phyloP scores from a whole-genome alignment of 257 asterid genomes.

The Solanum raphanifolium region DNA sequence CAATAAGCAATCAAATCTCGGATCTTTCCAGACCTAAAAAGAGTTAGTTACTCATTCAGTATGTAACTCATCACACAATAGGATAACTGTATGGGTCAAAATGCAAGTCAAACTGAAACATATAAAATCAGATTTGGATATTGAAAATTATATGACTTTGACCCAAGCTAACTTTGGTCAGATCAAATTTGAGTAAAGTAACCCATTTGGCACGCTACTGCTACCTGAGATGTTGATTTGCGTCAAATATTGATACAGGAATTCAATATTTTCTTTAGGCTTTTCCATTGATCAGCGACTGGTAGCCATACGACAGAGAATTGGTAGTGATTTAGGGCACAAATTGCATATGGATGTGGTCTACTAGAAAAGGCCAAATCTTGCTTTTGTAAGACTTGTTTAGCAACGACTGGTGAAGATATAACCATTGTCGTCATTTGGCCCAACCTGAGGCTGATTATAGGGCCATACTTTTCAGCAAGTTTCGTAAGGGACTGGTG shows the following conservation, averaged over 20 bases:
- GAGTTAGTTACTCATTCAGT: too few species aligned
- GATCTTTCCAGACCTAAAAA: constrained; percentile 28
- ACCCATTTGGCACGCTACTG: not conserved
- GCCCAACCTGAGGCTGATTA: not conserved
- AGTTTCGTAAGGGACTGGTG: constrained; percentile 13
- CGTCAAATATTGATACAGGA: constrained; percentile 41
- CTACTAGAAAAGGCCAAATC: constrained; percentile 10
- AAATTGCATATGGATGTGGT: constrained; percentile 1
- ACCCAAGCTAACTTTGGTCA: too few species aligned
- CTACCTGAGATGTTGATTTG: constrained; percentile 43
- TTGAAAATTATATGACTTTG: not conserved
- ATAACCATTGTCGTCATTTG: not conserved
- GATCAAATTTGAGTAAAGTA: not conserved
- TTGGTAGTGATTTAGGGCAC: constrained; percentile 1
- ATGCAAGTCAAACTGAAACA: not conserved
- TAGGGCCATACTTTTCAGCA: constrained; percentile 13
- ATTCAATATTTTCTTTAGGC: constrained; percentile 7
- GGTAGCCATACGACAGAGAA: constrained; percentile 12
- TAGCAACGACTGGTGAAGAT: not conserved
- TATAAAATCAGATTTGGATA: not conserved
- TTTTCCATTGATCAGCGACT: constrained; percentile 3
- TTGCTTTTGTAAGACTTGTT: constrained; percentile 7
- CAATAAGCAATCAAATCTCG: constrained; percentile 49
- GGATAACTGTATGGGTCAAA: not conserved
- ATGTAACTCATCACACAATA: not conserved